These are phyloP conservation scores for Cercospora zeae-maydis DNA, from an alignment of 2,329 filamentous ascomycete species.

Conservation along the genomic window DNA sequence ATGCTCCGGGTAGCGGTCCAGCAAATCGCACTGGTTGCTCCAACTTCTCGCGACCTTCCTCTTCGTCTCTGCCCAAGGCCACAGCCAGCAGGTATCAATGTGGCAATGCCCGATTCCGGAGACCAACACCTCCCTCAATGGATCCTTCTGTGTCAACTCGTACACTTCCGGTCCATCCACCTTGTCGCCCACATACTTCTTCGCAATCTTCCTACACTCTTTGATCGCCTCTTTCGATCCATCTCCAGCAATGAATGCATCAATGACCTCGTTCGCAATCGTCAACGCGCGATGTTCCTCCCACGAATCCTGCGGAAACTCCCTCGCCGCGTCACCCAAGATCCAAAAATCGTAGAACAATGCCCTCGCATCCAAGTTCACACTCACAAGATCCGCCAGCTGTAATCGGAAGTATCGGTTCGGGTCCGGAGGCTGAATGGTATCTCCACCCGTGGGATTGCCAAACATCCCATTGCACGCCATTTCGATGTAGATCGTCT, in stretches of 20 bases:
- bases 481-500: slow-evolving; percentile 95
- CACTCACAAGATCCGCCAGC: slow-evolving; percentile 80
- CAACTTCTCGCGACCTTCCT: slow-evolving; percentile 93
- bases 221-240: slow-evolving; percentile 69
- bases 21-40: slow-evolving; percentile 93
- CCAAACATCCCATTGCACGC: slow-evolving; percentile 99
- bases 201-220: slow-evolving; percentile 76
- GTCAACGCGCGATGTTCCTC: slow-evolving; percentile 83
- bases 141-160: slow-evolving; percentile 47
- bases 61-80: slow-evolving; percentile 97
- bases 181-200: slow-evolving; percentile 74
- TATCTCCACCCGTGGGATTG: slow-evolving; percentile 77
- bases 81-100: slow-evolving; percentile 97
- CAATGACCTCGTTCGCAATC: slow-evolving; percentile 82
- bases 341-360: slow-evolving; percentile 95
- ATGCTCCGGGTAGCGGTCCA: slow-evolving; percentile 92
- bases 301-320: slow-evolving; percentile 84
- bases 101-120: slow-evolving; percentile 94
- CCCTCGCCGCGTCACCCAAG: slow-evolving; percentile 83
- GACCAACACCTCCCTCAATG: slow-evolving; percentile 64
- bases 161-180: slow-evolving; percentile 85
- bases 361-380: slow-evolving; percentile 79
- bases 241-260: slow-evolving; percentile 78
- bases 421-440: slow-evolving; percentile 83
- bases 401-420: slow-evolving; percentile 73